Evolutionary conservation across 768 basidiomycete genomes (phyloP).

Genomic region (Auriscalpium microsporum): DNA sequence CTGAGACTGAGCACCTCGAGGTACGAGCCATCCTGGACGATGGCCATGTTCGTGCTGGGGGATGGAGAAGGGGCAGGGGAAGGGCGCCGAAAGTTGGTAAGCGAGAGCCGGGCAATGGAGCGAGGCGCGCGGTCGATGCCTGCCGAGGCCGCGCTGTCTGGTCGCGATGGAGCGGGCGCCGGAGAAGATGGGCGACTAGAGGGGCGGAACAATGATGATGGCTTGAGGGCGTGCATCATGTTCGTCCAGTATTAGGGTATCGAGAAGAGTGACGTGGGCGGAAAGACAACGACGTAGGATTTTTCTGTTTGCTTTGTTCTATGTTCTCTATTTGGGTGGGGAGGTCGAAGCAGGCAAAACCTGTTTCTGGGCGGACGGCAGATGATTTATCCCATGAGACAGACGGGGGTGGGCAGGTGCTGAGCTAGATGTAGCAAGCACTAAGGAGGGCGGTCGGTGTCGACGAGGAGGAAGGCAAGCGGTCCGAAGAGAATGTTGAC

Average conservation of each 20-base stretch:
- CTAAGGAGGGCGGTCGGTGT: constrained; percentile 78
- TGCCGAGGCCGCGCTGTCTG: constrained; percentile 28
- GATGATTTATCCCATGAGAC: constrained; percentile 37
- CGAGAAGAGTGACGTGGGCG: constrained; percentile 1
- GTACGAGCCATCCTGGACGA: constrained; percentile 73
- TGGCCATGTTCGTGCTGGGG: constrained; percentile 29
- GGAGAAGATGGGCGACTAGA: constrained; percentile 59
- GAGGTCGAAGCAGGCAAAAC: constrained; percentile 29
- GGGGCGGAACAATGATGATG: constrained; percentile 58
- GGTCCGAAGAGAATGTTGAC: constrained; percentile 56
- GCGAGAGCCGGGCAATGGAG: constrained; percentile 49
- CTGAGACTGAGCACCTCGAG: constrained; percentile 68
- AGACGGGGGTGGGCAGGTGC: constrained; percentile 1
- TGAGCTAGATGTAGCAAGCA: constrained; percentile 17
- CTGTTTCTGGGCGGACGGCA: constrained; percentile 27
- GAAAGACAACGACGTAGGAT: constrained; percentile 17
- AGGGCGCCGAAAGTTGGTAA: constrained; percentile 50
- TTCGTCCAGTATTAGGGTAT: constrained; percentile 8
- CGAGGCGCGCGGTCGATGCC: constrained; percentile 37
- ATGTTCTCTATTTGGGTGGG: constrained; percentile 9
- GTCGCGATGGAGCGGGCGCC: constrained; percentile 29
- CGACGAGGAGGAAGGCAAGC: constrained; percentile 46
- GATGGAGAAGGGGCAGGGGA: constrained; percentile 36
- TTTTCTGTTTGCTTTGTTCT: constrained; percentile 7
- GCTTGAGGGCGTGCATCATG: constrained; percentile 61